phyloP scores from a whole-genome alignment of 2,329 filamentous ascomycete species.

The Westerdykella sp. region DNA sequence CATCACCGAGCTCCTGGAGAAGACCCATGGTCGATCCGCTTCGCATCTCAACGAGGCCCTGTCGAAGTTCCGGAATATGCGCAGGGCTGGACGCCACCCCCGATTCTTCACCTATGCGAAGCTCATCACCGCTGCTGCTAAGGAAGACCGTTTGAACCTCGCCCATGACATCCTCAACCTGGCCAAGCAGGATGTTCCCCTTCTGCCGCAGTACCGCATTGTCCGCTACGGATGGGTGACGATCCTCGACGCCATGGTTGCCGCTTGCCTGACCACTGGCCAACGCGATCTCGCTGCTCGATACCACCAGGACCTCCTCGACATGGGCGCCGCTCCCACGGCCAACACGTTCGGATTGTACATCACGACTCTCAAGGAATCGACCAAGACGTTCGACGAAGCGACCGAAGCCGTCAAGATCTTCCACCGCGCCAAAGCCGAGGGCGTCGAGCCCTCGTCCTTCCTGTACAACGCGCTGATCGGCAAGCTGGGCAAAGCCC shows the following conservation, averaged over 20 bases:
- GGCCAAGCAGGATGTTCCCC: slow-evolving; percentile 82
- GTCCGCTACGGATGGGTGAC: slow-evolving; percentile 95
- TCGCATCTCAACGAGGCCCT: slow-evolving; percentile 74
- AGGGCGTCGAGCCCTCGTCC: slow-evolving; percentile 91
- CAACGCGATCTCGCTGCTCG: slow-evolving; percentile 75
- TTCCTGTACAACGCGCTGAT: slow-evolving; percentile 98
- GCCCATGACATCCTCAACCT: slow-evolving; percentile 84
- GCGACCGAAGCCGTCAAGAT: slow-evolving; percentile 96
- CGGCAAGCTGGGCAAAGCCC: slow-evolving; percentile 94
- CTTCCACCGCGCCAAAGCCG: slow-evolving; percentile 86
- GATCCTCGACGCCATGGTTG: slow-evolving; percentile 94
- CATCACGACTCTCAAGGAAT: slow-evolving; percentile 98
- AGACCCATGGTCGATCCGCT: slow-evolving; percentile 64
- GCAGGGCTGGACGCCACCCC: slow-evolving; percentile 82
- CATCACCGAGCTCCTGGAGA: slow-evolving; percentile 86
- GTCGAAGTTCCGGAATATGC: slow-evolving; percentile 83
- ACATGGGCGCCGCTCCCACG: slow-evolving; percentile 85
- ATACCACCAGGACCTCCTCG: slow-evolving; percentile 84
- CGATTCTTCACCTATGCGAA: slow-evolving; percentile 97
- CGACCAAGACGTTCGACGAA: slow-evolving; percentile 95
- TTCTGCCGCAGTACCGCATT: slow-evolving; percentile 73
- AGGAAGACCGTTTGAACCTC: slow-evolving; percentile 72
- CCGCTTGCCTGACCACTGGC: slow-evolving; percentile 77
- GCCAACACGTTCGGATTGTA: slow-evolving; percentile 98
- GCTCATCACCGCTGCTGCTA: slow-evolving; percentile 82